Evolutionary conservation across 2,329 filamentous ascomycete genomes (phyloP).

Genomic region (Fusarium fracticaudum): DNA sequence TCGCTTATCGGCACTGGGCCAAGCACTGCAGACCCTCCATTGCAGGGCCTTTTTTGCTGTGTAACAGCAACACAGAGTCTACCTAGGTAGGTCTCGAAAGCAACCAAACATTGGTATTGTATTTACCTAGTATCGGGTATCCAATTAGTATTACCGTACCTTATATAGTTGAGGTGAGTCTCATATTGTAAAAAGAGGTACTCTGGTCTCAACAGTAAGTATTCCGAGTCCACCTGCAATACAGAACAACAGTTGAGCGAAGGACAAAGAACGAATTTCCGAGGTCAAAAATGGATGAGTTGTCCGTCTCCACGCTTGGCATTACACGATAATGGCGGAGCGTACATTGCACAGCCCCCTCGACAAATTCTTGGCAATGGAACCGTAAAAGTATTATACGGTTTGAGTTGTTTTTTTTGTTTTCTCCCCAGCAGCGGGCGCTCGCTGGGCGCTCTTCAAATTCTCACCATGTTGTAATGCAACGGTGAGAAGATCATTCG

Average conservation of each 20-base stretch:
- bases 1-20: slow-evolving; percentile 43
- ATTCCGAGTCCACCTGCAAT: not conserved
- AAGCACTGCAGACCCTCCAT: slow-evolving; percentile 24
- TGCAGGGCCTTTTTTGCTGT: slow-evolving; percentile 3
- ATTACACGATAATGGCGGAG: slow-evolving; percentile 25
- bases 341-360: slow-evolving; percentile 26
- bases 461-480: slow-evolving; percentile 6
- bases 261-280: not conserved
- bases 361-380: slow-evolving; percentile 12
- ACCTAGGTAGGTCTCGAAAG: not conserved
- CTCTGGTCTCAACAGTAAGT: not conserved
- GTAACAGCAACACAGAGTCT: not conserved
- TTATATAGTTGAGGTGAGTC: not conserved
- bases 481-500: slow-evolving; percentile 6
- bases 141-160: not conserved
- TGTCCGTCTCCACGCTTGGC: slow-evolving; percentile 33
- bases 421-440: not conserved
- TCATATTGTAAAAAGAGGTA: not conserved
- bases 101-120: not conserved
- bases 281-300: slow-evolving; percentile 13
- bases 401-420: not conserved
- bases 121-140: not conserved
- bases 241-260: not conserved
- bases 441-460: not conserved
- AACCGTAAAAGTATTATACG: not conserved